Conservation (phyloP, 805 yeast species). For the Schwanniomyces pseudopolymorphus region DNA sequence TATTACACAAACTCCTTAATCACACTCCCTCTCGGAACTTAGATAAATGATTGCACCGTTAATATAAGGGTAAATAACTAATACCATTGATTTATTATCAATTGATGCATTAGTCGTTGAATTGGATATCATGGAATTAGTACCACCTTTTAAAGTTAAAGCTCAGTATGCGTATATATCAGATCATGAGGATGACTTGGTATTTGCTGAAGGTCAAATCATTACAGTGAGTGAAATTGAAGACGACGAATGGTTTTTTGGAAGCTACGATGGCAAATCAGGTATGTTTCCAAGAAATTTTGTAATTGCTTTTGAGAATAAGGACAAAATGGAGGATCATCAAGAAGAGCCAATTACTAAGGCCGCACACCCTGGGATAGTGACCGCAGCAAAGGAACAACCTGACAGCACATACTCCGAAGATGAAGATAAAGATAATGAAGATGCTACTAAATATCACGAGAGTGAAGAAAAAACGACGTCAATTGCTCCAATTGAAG, state of each 20-base stretch:
- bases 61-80: background rate
- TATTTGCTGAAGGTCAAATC: slow-evolving; percentile 63
- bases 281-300: slow-evolving; percentile 91
- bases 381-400: slow-evolving; percentile 1
- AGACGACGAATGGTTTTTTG: slow-evolving; percentile 91
- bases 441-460: background rate
- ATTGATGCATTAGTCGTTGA: background rate
- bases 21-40: background rate
- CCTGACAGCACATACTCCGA: background rate
- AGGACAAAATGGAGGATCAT: background rate
- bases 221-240: slow-evolving; percentile 77
- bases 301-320: slow-evolving; percentile 46
- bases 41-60: background rate
- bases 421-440: background rate
- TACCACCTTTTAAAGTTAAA: slow-evolving; percentile 62
- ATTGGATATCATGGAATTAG: slow-evolving; percentile 15
- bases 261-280: slow-evolving; percentile 57
- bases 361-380: background rate
- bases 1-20: background rate
- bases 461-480: background rate
- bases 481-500: background rate
- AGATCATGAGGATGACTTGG: slow-evolving; percentile 77
- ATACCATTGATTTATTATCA: background rate
- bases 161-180: slow-evolving; percentile 65
- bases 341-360: background rate